Conservation (phyloP, 192 early-diverging fungal genomes). For the Coemansia sp. region DNA sequence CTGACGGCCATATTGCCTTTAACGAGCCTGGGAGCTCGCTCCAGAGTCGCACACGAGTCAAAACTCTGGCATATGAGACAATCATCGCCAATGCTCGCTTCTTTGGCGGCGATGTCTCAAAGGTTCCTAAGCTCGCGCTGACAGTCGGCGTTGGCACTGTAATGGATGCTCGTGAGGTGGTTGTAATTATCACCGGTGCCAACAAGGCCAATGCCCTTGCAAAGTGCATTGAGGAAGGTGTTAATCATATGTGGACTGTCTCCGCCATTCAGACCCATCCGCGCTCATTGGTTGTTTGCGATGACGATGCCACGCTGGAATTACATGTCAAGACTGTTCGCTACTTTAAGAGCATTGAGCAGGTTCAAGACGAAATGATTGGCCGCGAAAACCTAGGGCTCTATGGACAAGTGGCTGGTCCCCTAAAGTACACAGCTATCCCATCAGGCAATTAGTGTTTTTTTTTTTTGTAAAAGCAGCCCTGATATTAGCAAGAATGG, state of each 20-base stretch:
- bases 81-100: conserved; percentile 85
- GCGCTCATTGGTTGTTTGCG: conserved; percentile 78
- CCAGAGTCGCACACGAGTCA: conserved; percentile 77
- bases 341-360: conserved; percentile 87
- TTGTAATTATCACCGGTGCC: conserved; percentile 83
- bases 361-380: conserved; percentile 74
- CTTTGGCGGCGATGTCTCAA: conserved; percentile 79
- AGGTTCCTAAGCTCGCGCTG: conserved; percentile 83
- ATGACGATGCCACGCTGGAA: conserved; percentile 86
- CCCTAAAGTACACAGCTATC: conserved; percentile 46
- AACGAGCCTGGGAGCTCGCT: conserved; percentile 88
- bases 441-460: conserved; percentile 42
- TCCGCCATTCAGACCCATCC: conserved; percentile 82
- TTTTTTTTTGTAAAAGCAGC: neutral
- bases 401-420: conserved; percentile 61
- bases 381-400: conserved; percentile 71
- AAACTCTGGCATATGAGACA: conserved; percentile 86
- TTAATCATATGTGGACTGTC: conserved; percentile 91
- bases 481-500: too few species aligned
- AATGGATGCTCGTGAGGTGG: conserved; percentile 83
- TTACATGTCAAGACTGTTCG: conserved; percentile 87
- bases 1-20: conserved; percentile 91
- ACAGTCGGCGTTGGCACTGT: conserved; percentile 88
- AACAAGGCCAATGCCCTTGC: conserved; percentile 80
- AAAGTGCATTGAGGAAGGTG: conserved; percentile 79